A percentile compares a stretch with the other conserved stretches of the same genome.
These are phyloP conservation scores for Alternaria postmessia DNA, from an alignment of 2,329 filamentous ascomycete genomes.

Conservation along the genomic window DNA sequence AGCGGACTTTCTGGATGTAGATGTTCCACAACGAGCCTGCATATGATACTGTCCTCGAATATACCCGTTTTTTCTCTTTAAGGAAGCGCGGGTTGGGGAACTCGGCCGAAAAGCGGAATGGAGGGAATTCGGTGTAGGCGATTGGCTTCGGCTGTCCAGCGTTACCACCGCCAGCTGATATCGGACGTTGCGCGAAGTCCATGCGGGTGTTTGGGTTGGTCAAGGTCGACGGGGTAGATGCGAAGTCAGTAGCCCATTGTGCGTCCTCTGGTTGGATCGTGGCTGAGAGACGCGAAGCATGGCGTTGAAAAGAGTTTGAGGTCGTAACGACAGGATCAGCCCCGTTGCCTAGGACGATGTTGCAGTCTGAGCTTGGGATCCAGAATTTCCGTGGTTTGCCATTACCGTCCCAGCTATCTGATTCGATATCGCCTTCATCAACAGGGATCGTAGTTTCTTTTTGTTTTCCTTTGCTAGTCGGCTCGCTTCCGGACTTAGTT, in stretches of 20 bases:
- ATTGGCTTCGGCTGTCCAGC: conserved; percentile 51
- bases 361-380: conserved; percentile 64
- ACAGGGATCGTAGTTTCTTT: conserved; percentile 32
- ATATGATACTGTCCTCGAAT: conserved; percentile 67
- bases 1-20: conserved; percentile 68
- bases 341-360: conserved; percentile 64
- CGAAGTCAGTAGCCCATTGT: conserved; percentile 65
- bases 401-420: conserved; percentile 63
- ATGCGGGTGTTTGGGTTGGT: conserved; percentile 45
- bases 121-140: conserved; percentile 63
- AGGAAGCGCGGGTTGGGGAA: conserved; percentile 64
- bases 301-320: conserved; percentile 55
- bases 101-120: conserved; percentile 66
- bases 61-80: conserved; percentile 67
- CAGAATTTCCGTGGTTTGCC: conserved; percentile 64
- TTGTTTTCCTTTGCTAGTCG: conserved; percentile 56
- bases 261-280: conserved; percentile 63
- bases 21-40: conserved; percentile 68
- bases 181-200: conserved; percentile 41
- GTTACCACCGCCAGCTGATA: conserved; percentile 47
- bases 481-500: conserved; percentile 32
- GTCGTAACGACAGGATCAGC: conserved; percentile 62
- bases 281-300: conserved; percentile 59
- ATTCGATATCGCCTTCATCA: conserved; percentile 51
- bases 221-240: conserved; percentile 55